A percentile compares a stretch with the other conserved stretches of the same genome.
Conservation (phyloP, 148 eudicot genomes). For the Rhododendron ovatum region DNA sequence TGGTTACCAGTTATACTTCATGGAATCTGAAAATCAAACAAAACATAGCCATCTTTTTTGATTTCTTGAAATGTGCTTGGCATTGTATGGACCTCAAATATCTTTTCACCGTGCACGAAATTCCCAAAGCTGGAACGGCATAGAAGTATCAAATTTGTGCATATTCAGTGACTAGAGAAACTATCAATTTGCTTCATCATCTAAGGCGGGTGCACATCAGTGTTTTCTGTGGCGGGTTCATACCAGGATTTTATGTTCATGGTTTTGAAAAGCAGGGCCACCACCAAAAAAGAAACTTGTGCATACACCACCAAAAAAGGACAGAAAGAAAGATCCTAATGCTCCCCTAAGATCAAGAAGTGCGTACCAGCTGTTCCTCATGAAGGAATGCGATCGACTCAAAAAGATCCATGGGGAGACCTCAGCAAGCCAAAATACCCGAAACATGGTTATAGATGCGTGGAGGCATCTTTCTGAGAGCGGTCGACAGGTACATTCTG, state of each 20-base stretch:
- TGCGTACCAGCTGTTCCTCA: conserved; percentile 34
- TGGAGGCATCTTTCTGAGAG: conserved; percentile 37
- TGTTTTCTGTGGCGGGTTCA: not conserved
- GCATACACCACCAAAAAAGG: not conserved
- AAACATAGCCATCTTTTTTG: not conserved
- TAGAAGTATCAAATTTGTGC: not conserved
- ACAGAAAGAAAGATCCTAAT: conserved; percentile 11
- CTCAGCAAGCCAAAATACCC: conserved; percentile 14
- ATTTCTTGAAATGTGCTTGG: not conserved
- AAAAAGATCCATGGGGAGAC: conserved; percentile 30
- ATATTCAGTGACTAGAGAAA: not conserved
- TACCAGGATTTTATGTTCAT: not conserved
- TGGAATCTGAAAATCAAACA: not conserved
- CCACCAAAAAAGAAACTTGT: conserved; percentile 4
- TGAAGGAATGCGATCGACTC: conserved; percentile 30
- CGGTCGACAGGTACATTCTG: conserved; percentile 22
- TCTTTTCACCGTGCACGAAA: not conserved
- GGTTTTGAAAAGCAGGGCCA: conserved; percentile 13
- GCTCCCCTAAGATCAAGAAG: conserved; percentile 29
- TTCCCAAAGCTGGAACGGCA: not conserved
- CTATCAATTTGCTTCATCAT: not conserved
- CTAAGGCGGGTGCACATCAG: not conserved
- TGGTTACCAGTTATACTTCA: too few species aligned
- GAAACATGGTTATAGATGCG: conserved; percentile 28
- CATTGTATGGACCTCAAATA: not conserved